phyloP scores from a whole-genome alignment of 2,329 filamentous ascomycete species.

The Lachnellula subtilissima region DNA sequence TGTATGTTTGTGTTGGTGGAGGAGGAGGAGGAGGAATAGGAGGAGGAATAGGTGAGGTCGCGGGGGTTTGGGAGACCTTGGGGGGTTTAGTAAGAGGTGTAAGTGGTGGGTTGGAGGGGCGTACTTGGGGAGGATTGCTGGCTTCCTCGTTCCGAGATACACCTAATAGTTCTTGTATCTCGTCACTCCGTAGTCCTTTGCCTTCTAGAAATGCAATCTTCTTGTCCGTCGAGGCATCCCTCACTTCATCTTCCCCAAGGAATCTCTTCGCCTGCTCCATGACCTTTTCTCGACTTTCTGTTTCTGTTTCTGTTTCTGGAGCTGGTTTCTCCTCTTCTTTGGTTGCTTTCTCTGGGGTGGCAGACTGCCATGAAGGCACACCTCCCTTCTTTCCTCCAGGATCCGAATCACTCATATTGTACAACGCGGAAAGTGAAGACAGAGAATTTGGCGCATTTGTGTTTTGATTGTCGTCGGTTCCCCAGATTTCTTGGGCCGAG shows the following conservation, averaged over 20 bases:
- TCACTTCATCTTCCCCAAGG: slow-evolving; percentile 68
- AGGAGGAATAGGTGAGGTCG: slow-evolving; percentile 2
- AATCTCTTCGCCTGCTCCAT: slow-evolving; percentile 71
- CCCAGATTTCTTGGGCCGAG: too few relatives aligned
- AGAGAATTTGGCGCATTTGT: slow-evolving; percentile 2
- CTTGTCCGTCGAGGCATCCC: slow-evolving; percentile 61
- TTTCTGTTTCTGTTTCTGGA: slow-evolving; percentile 2
- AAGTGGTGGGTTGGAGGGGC: neutral
- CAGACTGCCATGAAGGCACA: slow-evolving; percentile 25
- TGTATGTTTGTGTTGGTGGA: slow-evolving; percentile 31
- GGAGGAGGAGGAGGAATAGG: slow-evolving; percentile 16
- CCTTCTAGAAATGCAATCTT: slow-evolving; percentile 72
- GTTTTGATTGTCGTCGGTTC: slow-evolving; percentile 5
- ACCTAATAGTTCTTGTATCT: slow-evolving; percentile 64
- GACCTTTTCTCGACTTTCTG: slow-evolving; percentile 28
- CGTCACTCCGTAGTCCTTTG: slow-evolving; percentile 64
- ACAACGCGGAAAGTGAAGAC: neutral
- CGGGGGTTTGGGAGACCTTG: slow-evolving; percentile 1
- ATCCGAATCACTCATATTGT: slow-evolving; percentile 28
- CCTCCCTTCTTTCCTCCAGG: slow-evolving; percentile 11
- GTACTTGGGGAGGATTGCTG: slow-evolving; percentile 9
- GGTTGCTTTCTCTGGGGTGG: slow-evolving; percentile 7
- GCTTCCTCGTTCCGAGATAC: slow-evolving; percentile 27
- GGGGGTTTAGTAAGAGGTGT: neutral
- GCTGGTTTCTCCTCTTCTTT: slow-evolving; percentile 3